Conservation (phyloP, 345 rosid genomes). For the Turritis glabra region DNA sequence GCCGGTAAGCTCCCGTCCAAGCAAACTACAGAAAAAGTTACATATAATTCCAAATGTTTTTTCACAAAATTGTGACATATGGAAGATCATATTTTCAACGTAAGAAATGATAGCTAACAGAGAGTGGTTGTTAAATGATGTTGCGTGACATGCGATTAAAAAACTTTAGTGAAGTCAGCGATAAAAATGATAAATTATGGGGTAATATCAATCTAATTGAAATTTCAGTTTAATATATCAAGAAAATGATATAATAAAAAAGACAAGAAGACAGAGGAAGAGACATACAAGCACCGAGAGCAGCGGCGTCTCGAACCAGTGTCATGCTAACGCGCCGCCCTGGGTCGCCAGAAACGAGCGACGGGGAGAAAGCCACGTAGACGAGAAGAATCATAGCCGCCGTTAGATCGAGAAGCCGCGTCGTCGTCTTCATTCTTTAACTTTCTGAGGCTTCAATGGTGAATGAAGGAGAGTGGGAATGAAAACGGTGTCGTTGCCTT, state of each 20-base stretch:
- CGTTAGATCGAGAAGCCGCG: conserved; percentile 9
- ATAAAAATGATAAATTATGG: not conserved
- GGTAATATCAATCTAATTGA: not conserved
- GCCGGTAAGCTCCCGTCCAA: conserved; percentile 98
- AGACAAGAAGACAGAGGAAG: conserved; percentile 18
- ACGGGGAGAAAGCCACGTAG: conserved; percentile 32
- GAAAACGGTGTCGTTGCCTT: conserved; percentile 3
- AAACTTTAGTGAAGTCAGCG: not conserved
- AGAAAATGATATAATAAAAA: not conserved
- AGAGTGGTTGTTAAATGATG: not conserved
- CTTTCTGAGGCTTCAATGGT: not conserved
- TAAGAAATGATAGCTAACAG: conserved; percentile 4
- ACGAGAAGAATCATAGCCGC: conserved; percentile 31
- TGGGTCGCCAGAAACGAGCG: conserved; percentile 35
- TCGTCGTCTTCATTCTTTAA: conserved; percentile 8
- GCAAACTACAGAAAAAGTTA: conserved; percentile 51
- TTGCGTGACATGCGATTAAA: not conserved
- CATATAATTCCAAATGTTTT: not conserved
- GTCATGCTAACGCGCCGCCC: conserved; percentile 62
- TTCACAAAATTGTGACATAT: not conserved
- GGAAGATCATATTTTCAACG: not conserved
- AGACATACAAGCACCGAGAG: conserved; percentile 37
- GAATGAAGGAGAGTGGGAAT: conserved; percentile 3
- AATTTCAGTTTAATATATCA: not conserved
- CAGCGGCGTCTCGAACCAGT: conserved; percentile 61